Conservation (phyloP, 306 rosid genomes). For the Dalbergia cultrata region DNA sequence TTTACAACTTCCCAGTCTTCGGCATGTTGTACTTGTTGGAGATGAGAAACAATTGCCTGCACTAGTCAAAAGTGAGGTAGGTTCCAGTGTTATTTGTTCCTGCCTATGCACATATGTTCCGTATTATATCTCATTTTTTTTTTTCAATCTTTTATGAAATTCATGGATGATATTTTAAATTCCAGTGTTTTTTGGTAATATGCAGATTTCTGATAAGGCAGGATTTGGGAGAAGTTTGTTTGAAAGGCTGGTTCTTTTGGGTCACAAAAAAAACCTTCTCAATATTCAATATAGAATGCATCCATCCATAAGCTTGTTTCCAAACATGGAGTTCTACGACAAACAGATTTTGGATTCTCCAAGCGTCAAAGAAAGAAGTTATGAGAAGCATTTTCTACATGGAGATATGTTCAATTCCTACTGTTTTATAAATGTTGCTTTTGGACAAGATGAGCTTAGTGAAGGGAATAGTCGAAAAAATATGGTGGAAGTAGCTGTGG, state of each 20-base stretch:
- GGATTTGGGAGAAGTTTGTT: conserved; percentile 56
- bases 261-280: conserved; percentile 51
- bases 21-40: conserved; percentile 56
- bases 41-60: conserved; percentile 60
- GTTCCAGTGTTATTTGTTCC: conserved; percentile 39
- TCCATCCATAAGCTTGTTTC: conserved; percentile 55
- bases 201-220: conserved; percentile 51
- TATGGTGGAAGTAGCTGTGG: conserved; percentile 58
- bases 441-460: conserved; percentile 49
- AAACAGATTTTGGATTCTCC: conserved; percentile 49
- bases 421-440: conserved; percentile 55
- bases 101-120: conserved; percentile 25
- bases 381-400: conserved; percentile 46
- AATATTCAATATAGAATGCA: conserved; percentile 60
- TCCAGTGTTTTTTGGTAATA: conserved; percentile 2
- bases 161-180: conserved; percentile 14
- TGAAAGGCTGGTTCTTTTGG: conserved; percentile 54
- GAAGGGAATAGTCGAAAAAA: conserved; percentile 49
- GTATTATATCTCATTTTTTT: neutral
- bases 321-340: conserved; percentile 52
- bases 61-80: conserved; percentile 57
- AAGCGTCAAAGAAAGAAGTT: conserved; percentile 38
- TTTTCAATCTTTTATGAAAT: neutral
- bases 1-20: conserved; percentile 54
- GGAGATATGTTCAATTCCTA: conserved; percentile 51